Conservation (phyloP, 441 rosid genomes). For the Dalechampia spathulata region DNA sequence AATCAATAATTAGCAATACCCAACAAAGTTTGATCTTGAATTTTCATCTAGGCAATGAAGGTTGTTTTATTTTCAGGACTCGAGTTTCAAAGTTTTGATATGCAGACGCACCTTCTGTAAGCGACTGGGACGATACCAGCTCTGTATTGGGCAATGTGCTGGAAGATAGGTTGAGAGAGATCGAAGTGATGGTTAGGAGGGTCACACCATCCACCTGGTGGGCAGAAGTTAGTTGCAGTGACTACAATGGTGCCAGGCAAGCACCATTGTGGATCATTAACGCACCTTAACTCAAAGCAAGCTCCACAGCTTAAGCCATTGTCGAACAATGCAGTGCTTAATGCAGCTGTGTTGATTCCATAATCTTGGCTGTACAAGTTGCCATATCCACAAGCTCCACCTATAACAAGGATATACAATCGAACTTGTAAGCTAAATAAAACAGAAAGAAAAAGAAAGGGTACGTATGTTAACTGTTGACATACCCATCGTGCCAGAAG, state of each 20-base stretch:
- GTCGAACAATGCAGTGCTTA: conserved; percentile 39
- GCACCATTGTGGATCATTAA: conserved; percentile 35
- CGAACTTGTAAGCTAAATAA: not conserved
- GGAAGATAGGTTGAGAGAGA: conserved; percentile 39
- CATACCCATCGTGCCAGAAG: conserved; percentile 90
- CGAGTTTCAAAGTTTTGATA: too few relatives aligned
- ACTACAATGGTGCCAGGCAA: conserved; percentile 26
- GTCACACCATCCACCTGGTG: conserved; percentile 52
- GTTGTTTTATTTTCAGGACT: too few relatives aligned
- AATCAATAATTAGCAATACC: conserved; percentile 26
- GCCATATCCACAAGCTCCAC: conserved; percentile 37
- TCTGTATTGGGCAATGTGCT: conserved; percentile 34
- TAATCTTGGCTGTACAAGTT: conserved; percentile 31
- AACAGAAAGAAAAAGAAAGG: not conserved
- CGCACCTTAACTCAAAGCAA: conserved; percentile 32
- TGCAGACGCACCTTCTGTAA: conserved; percentile 38
- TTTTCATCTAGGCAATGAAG: not conserved
- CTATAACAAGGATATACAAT: conserved; percentile 9
- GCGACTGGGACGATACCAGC: conserved; percentile 42
- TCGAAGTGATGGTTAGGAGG: conserved; percentile 37
- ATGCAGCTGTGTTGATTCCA: conserved; percentile 31
- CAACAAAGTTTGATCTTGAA: too few relatives aligned
- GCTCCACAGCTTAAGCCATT: conserved; percentile 38
- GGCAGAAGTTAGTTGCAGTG: conserved; percentile 42
- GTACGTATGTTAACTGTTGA: not conserved